Evolutionary conservation across 1,139 yeast genomes (phyloP).

Genomic region (Candida smagusa): DNA sequence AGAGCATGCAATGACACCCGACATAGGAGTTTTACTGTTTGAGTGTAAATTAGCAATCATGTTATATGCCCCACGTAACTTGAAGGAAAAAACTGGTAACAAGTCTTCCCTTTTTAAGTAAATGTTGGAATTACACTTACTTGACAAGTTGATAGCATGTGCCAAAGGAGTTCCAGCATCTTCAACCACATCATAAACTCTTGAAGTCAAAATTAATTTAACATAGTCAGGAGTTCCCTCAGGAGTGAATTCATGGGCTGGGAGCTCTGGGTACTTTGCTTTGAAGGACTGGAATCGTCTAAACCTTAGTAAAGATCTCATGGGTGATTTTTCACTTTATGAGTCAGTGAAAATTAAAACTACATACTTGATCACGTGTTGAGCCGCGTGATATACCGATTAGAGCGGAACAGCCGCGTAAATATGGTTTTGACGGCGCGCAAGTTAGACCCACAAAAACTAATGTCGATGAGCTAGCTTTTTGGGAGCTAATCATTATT

Average conservation of each 20-base stretch:
- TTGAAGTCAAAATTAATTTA: constrained; percentile 81
- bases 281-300: background rate
- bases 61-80: constrained; percentile 95
- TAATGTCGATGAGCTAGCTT: no score
- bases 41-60: constrained; percentile 84
- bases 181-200: constrained; percentile 91
- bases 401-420: no score
- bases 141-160: constrained; percentile 71
- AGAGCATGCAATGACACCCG: constrained; percentile 95
- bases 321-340: background rate
- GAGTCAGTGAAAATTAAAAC: no score
- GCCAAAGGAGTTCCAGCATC: constrained; percentile 77
- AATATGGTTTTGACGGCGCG: no score
- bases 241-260: constrained; percentile 47
- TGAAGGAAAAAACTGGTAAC: constrained; percentile 92
- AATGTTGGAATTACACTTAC: constrained; percentile 69
- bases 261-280: constrained; percentile 46
- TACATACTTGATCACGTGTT: no score
- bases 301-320: background rate
- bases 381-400: no score
- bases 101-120: constrained; percentile 86
- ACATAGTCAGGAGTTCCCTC: constrained; percentile 89
- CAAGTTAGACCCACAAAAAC: no score
- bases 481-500: no score
- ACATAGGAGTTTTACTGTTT: constrained; percentile 55